Base-by-base conservation (phyloP, 1,139 yeast species). In the Yamadazyma triangularis region DNA sequence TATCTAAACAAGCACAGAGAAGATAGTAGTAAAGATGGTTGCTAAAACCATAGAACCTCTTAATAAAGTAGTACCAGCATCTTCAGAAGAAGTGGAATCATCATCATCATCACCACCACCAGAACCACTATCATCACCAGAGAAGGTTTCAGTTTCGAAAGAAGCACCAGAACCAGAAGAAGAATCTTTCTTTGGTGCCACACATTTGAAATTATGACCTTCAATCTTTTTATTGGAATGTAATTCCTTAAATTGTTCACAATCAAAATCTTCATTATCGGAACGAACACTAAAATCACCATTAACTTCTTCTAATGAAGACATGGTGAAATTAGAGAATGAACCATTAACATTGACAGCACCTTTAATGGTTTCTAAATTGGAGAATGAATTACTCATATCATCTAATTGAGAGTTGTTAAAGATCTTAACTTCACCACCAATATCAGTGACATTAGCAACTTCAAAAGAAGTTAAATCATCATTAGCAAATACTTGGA, bases 141-240 rank as follows among this genome's bases (percentile, higher is more conserved):
- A 33, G 15, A 48, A 39, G 20, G 47, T 35, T 29, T 47, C 42
- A 13, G 53, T 44, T 25, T 41, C 41, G 14, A 46, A 36, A 10
- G 50, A 32, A 10, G 41, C 33, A 25, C 42, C 35, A 12, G 45
- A 36, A 18, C 33, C 36, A 23, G 34, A 29, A 23, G 41, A 40
- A 12, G 51, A 36, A 22, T 53, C 32, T 32, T 42, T 40, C 29
- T 44, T 36, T 28, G 70, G 68, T 27, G 68, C 56, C 15, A 67
- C 48, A 55, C 74, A 68, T 43, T 55, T 56, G 53, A 50, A 64
- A 58, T 66, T 64, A 57, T 68, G 70, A 37, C 73, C 73, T 49
- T 64, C 57, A 40, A 66, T 65, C 44, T 58, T 58, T 31, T 57
- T 54, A 32, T 40, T 43, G 28, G 50, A 42, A 37, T 59, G 55